Base-by-base conservation (phyloP, 2,329 filamentous ascomycete genomes). In the Fusarium newnesense region DNA sequence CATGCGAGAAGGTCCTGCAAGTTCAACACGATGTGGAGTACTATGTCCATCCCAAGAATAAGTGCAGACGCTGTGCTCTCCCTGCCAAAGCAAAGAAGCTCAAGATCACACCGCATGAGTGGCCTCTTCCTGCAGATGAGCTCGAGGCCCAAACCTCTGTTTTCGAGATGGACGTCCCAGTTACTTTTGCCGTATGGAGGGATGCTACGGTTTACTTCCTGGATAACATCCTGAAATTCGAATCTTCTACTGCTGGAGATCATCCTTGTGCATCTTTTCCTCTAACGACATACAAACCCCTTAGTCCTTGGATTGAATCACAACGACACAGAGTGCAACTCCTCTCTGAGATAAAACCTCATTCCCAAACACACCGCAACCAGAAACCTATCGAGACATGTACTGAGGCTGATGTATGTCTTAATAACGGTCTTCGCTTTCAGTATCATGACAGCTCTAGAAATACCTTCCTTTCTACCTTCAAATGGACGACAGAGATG, bases 91-190 rank as follows among this genome's bases (percentile, higher is more conserved):
- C 87, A 1, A 50, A 81, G 0, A 4, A 7, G 0, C 63, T 92
- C 1, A 42, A 32, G 0, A 90, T 92, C 12, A 2, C 46, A 0
- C 75, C 88, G 13, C 82, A 89, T 67, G 90, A 92, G 74, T 91
- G 88, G 88, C 89, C 89, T 0, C 79, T 91, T 0, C 85, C 88
- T 0, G 36, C 46, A 0, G 21, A 81, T 1, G 1, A 47, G 0
- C n/a, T 70, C 0, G 34, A 81, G 19, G 83, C 83, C 0, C 85
- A 88, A 69, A 79, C 86, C 0, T 83, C 83, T 0, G 81, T 91
- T 0, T 91, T 91, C 40, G 89, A 91, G 68, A 79, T 91, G 0
- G 62, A 70, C 0, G 66, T 84, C 0, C 88, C 89, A 0, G 0
- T 16, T 0, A n/a, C 16, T 1, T 86, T 88, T 39, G 75, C 75